Conservation (phyloP, 2,329 filamentous ascomycete genomes). For the Penicillium paneum region DNA sequence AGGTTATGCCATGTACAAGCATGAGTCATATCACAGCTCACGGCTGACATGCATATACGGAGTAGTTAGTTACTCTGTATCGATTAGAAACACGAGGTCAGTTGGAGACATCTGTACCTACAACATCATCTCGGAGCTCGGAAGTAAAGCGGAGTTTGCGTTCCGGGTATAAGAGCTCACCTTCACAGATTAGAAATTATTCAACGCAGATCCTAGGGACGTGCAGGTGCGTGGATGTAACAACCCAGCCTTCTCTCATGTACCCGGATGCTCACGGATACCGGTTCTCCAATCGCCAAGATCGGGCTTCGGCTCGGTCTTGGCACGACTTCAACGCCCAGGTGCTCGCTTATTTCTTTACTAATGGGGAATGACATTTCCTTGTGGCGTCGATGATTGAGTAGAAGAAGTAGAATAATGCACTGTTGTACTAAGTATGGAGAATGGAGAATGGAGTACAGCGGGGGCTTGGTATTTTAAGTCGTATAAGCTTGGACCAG, state of each 20-base stretch:
- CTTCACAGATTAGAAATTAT: neutral
- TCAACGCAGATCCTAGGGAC: slow-evolving; percentile 9
- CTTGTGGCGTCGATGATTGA: neutral
- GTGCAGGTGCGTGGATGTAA: slow-evolving; percentile 21
- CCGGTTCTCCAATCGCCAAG: slow-evolving; percentile 13
- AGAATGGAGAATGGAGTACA: neutral
- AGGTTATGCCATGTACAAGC: neutral
- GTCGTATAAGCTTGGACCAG: neutral
- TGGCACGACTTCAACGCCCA: neutral
- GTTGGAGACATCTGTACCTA: neutral
- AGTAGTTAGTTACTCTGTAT: too few relatives aligned
- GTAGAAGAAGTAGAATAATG: neutral
- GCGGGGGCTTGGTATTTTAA: neutral
- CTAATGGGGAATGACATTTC: neutral
- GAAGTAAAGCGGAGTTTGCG: slow-evolving; percentile 11
- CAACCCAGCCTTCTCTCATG: neutral
- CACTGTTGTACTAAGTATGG: neutral
- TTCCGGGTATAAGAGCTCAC: slow-evolving; percentile 1
- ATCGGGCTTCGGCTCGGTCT: slow-evolving; percentile 1
- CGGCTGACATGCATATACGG: too few relatives aligned
- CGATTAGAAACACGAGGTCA: slow-evolving; percentile 7
- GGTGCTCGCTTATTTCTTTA: neutral
- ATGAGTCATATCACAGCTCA: slow-evolving; percentile 16
- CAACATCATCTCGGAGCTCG: neutral
- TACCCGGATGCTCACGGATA: slow-evolving; percentile 20